These are phyloP conservation scores for Fusarium armeniacum DNA, from an alignment of 2,329 filamentous ascomycete genomes.

Conservation along the genomic window DNA sequence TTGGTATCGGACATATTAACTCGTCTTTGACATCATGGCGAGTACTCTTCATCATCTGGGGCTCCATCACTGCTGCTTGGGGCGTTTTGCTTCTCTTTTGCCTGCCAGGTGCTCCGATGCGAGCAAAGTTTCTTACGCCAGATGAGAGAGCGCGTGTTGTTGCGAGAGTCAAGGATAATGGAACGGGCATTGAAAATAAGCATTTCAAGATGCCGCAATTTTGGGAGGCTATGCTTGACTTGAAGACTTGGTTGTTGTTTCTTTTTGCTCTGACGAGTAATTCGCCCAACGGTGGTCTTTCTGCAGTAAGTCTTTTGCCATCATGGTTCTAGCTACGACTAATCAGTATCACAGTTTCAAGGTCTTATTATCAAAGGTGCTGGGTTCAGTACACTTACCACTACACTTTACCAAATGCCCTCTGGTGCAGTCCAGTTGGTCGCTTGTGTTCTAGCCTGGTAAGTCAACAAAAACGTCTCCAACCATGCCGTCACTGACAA, in stretches of 20 bases:
- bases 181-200: conserved; percentile 67
- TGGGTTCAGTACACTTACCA: conserved; percentile 39
- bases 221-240: conserved; percentile 63
- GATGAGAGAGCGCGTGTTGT: conserved; percentile 64
- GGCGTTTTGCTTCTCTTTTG: conserved; percentile 67
- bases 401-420: conserved; percentile 39
- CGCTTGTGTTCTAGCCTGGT: conserved; percentile 36
- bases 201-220: conserved; percentile 63
- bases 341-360: conserved; percentile 34
- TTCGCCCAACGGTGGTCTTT: conserved; percentile 68
- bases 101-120: conserved; percentile 66
- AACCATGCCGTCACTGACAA: too few species aligned
- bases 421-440: conserved; percentile 39
- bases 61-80: conserved; percentile 57
- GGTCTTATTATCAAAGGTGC: conserved; percentile 46
- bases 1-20: conserved; percentile 42
- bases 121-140: conserved; percentile 62
- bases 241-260: conserved; percentile 72
- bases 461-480: too few species aligned
- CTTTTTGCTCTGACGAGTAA: conserved; percentile 64
- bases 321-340: conserved; percentile 12
- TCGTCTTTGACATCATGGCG: conserved; percentile 25
- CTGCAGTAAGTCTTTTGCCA: conserved; percentile 17
- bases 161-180: conserved; percentile 63
- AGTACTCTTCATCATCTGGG: conserved; percentile 41